Evolutionary conservation across 2,329 filamentous ascomycete species (phyloP), one percentile per base, ranked within the genome.

Genomic region (Magnaporthiopsis poae): DNA sequence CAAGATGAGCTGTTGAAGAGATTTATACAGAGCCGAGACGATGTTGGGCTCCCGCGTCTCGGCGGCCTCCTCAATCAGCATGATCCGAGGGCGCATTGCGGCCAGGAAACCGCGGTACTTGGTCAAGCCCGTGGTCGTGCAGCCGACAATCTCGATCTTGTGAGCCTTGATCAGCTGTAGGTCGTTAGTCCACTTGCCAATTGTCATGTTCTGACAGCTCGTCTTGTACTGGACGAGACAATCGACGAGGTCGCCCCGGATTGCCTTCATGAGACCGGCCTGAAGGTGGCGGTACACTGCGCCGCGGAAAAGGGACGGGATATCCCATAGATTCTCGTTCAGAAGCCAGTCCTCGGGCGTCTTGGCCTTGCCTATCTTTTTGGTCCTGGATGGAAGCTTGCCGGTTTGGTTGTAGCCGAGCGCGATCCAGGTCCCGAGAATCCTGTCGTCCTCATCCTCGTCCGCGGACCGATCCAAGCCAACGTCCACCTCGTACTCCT

Each of bases 21-120:
- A 81, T 2, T 79, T 79, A 56, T 83, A 82, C 9, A 85, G 71
- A 0, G 82, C 82, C 0, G 83, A 82, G 0, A 80, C 75, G 56
- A 86, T 81, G 64, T 82, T 84, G 8, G 86, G 85, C 73, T 91
- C 89, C 7, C 88, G 82, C 0, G 88, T 90, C 73, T 96, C 90
- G 0, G 90, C 91, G 0, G 90, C 89, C 77, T 95, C 89, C 78
- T 95, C 90, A 63, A 96, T 87, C 56, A 96, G 77, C 18, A 94
- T 81, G 3, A 91, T 80, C 31, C 81, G 85, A 0, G 91, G 90
- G 35, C 84, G 80, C 5, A 94, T 73, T 1, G 85, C 84, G 0
- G 87, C 81, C 29, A 96, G 79, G 2, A 94, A 79, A 0, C 83
- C 85, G 3, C 91, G 86, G 68, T 95, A 94, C 71, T 96, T 96